Evolutionary conservation across 2,329 filamentous ascomycete genomes (phyloP).

Genomic region (Cadophora sp.): DNA sequence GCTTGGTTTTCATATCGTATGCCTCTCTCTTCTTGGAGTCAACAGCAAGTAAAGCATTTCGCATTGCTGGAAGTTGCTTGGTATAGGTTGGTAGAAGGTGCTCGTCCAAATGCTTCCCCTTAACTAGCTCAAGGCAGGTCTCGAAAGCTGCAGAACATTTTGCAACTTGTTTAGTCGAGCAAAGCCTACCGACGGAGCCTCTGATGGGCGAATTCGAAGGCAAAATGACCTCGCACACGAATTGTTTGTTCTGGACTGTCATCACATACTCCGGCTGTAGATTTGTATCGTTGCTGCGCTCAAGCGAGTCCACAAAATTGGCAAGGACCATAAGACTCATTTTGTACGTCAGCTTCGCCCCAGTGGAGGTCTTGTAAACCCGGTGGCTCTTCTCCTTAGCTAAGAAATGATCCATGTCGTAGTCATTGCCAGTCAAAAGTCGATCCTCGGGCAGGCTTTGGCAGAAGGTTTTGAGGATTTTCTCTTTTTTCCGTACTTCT

Average conservation of each 20-base stretch:
- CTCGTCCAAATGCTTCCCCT: constrained; percentile 72
- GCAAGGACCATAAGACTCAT: constrained; percentile 75
- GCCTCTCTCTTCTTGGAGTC: constrained; percentile 74
- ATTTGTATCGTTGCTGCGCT: constrained; percentile 50
- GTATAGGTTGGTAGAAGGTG: constrained; percentile 76
- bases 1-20: constrained; percentile 83
- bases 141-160: constrained; percentile 91
- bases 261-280: constrained; percentile 67
- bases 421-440: constrained; percentile 65
- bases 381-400: constrained; percentile 51
- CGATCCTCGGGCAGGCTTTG: constrained; percentile 76
- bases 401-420: constrained; percentile 62
- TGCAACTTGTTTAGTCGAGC: constrained; percentile 75
- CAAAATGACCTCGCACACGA: constrained; percentile 78
- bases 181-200: constrained; percentile 66
- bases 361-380: constrained; percentile 68
- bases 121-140: constrained; percentile 73
- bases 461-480: constrained; percentile 77
- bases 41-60: constrained; percentile 87
- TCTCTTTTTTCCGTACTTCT: constrained; percentile 67
- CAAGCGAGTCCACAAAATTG: constrained; percentile 75
- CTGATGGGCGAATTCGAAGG: constrained; percentile 77
- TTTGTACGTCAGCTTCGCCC: constrained; percentile 80
- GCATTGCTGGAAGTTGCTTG: constrained; percentile 77
- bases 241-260: constrained; percentile 61